Percentiles rank a stretch among this genome's conserved stretches.
Conservation (phyloP, 441 rosid species). For the Pelargonium citronellum region DNA sequence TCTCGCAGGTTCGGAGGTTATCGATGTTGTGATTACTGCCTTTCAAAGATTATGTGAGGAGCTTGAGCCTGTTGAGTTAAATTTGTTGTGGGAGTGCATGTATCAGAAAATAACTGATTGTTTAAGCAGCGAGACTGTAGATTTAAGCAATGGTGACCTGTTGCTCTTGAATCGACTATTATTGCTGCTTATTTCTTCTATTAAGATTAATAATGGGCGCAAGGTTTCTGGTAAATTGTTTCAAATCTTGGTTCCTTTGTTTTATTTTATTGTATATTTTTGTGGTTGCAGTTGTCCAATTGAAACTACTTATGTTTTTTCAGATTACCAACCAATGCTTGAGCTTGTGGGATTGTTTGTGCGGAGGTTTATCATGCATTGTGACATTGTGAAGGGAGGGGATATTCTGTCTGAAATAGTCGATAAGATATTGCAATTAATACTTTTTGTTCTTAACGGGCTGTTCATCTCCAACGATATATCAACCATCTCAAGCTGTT, state of each 20-base stretch:
- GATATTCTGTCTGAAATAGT: constrained; percentile 40
- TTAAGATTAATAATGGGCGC: constrained; percentile 42
- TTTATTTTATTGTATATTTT: constrained; percentile 18
- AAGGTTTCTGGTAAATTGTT: constrained; percentile 44
- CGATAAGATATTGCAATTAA: constrained; percentile 60
- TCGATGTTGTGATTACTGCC: constrained; percentile 55
- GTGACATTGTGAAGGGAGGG: constrained; percentile 31
- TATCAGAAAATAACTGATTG: constrained; percentile 41
- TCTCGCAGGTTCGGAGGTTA: constrained; percentile 48
- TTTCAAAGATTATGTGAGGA: constrained; percentile 61
- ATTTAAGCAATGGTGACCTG: constrained; percentile 6
- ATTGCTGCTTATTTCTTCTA: constrained; percentile 46
- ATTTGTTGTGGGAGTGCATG: constrained; percentile 54
- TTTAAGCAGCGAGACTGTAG: constrained; percentile 23
- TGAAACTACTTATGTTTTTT: constrained; percentile 21
- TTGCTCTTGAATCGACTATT: constrained; percentile 51
- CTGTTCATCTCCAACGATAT: constrained; percentile 33
- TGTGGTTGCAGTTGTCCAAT: constrained; percentile 7
- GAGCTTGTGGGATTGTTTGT: constrained; percentile 43
- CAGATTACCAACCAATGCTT: constrained; percentile 63
- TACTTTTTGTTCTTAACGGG: constrained; percentile 55
- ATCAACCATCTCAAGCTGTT: constrained; percentile 37
- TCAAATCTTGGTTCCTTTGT: constrained; percentile 18
- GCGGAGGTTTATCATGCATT: constrained; percentile 34
- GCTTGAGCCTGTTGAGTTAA: constrained; percentile 49